Evolutionary conservation across 2,329 filamentous ascomycete genomes (phyloP).

Genomic region (Cytospora chrysosperma): DNA sequence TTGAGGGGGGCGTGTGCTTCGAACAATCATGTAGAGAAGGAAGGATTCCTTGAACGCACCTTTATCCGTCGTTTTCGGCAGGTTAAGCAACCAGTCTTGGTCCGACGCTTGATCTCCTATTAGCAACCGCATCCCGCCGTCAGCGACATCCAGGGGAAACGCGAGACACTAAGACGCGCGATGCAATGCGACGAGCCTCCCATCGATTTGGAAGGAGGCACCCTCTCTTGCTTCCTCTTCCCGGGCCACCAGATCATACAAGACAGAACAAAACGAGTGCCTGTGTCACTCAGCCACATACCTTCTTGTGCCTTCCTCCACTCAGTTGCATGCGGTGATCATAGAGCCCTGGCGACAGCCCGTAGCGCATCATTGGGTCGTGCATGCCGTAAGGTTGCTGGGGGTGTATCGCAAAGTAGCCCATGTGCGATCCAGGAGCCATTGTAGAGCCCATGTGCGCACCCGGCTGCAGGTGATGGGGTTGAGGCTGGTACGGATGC

Average conservation of each 20-base stretch:
- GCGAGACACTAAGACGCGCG: constrained; percentile 13
- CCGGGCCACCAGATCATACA: not conserved
- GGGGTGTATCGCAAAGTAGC: constrained; percentile 45
- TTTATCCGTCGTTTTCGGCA: constrained; percentile 63
- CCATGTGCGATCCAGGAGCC: constrained; percentile 39
- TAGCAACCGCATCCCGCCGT: constrained; percentile 29
- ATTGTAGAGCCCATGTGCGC: constrained; percentile 39
- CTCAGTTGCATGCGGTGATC: constrained; percentile 49
- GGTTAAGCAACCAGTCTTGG: constrained; percentile 62
- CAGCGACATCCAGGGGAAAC: constrained; percentile 28
- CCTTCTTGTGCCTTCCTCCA: constrained; percentile 57
- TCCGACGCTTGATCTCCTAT: constrained; percentile 62
- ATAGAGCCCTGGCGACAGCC: constrained; percentile 41
- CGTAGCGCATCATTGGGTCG: constrained; percentile 45
- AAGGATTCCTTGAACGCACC: constrained; percentile 43
- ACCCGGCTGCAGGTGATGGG: constrained; percentile 30
- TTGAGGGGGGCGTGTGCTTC: not conserved
- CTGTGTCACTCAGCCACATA: constrained; percentile 34
- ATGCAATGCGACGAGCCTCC: not conserved
- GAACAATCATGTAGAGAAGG: not conserved
- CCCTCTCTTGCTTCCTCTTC: not conserved
- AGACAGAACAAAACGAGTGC: constrained; percentile 8
- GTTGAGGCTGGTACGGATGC: constrained; percentile 28
- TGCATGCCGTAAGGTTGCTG: constrained; percentile 45
- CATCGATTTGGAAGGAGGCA: not conserved